Evolutionary conservation across 129 eudicot genomes (phyloP).

Genomic region (Calendula officinalis): DNA sequence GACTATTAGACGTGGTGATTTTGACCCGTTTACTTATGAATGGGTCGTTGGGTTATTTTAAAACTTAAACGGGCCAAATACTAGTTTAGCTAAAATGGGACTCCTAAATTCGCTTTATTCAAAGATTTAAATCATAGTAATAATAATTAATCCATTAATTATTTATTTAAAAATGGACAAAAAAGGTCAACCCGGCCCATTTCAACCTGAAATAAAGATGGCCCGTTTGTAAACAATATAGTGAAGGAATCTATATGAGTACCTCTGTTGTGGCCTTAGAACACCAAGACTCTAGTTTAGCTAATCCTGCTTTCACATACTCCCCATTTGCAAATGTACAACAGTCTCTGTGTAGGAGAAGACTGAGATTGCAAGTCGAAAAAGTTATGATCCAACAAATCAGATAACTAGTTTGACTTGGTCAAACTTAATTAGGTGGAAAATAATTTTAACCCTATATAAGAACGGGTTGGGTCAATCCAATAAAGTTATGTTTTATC

Average conservation of each 20-base stretch:
- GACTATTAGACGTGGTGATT: neutral
- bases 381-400: neutral
- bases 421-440: neutral
- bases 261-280: constrained; percentile 73
- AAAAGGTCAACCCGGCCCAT: too few species aligned
- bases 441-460: too few species aligned
- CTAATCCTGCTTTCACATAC: constrained; percentile 61
- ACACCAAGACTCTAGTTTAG: constrained; percentile 61
- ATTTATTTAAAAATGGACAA: neutral
- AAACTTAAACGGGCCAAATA: too few species aligned
- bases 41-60: too few species aligned
- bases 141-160: neutral
- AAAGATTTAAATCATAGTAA: neutral
- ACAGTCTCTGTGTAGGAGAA: constrained; percentile 60
- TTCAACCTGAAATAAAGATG: too few species aligned
- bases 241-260: constrained; percentile 12
- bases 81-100: too few species aligned
- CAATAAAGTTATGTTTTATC: too few species aligned
- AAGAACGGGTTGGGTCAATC: too few species aligned
- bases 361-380: constrained; percentile 34
- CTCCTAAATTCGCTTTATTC: too few species aligned
- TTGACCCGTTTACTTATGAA: too few species aligned
- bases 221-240: neutral
- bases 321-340: constrained; percentile 64
- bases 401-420: neutral